Evolutionary conservation across 169 alveolate genomes (phyloP), one percentile per base, ranked within the genome.

Genomic region (Cyclospora cayetanensis): DNA sequence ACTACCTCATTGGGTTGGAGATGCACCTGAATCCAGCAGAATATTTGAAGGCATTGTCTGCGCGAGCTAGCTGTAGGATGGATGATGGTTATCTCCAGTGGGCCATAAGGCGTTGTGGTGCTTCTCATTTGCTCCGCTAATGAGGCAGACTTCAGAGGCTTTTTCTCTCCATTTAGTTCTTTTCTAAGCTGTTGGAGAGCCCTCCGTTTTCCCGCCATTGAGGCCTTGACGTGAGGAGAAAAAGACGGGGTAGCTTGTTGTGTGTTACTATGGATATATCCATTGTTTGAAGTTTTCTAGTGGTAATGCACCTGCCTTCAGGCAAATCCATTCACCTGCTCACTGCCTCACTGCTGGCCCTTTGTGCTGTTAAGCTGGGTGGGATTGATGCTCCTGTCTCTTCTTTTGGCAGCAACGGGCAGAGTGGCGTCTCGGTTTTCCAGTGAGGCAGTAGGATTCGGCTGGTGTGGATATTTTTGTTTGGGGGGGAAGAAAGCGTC

Each of bases 261-360:
- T 42, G 66, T 63, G 42, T 41, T 53, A 11, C 39, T 77, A 42
- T 77, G 68, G 68, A 77, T 77, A 42, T 41, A 27, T 46, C 29
- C 4, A 43, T 39, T 72, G 83, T 77, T 77, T 77, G 68, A 77
- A 77, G 60, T 25, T n/a, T n/a, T n/a, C 68, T 31, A 60, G 42
- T 22, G 2, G 87, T 43, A 12, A 29, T 41, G 31, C 29, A 50
- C 63, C n/a, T 76, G 41, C 31, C 70, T 37, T 41, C 34, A 72
- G 41, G n/a, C n/a, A n/a, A n/a, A n/a, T n/a, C n/a, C 83, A 37
- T 20, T 66, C 87, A 42, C 87, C 87, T 43, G 2, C 22, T 31
- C 60, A 41, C 60, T 43, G 31, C 87, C 15, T 77, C 50, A 25
- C 87, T 15, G 0, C 68, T 77, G 31, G 27, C 87, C 68, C 87